Percentiles rank a stretch among this genome's conserved stretches.
These are phyloP conservation scores for Hemisphaericaspora subhashii DNA, from an alignment of 1,139 yeast genomes.

Conservation along the genomic window DNA sequence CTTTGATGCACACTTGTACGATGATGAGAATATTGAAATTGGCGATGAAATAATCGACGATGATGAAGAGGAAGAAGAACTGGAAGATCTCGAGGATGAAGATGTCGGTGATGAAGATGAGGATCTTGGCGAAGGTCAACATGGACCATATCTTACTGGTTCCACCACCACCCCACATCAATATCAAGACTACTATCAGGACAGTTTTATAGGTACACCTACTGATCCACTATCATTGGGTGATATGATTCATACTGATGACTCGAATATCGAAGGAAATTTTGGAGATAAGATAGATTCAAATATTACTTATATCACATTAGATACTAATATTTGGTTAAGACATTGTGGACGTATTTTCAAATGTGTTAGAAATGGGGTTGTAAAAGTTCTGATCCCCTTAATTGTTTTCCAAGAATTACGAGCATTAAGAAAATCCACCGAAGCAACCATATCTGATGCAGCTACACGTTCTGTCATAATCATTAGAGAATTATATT, in stretches of 20 bases:
- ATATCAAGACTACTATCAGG: conserved; percentile 23
- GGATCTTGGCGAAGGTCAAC: conserved; percentile 19
- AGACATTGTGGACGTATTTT: conserved; percentile 76
- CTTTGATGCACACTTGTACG: conserved; percentile 14
- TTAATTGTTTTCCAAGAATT: conserved; percentile 77
- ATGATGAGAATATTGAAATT: conserved; percentile 18
- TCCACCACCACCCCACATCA: not conserved
- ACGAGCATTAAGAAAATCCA: conserved; percentile 69
- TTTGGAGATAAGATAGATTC: conserved; percentile 55
- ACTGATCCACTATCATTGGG: conserved; percentile 19
- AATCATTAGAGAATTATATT: conserved; percentile 64
- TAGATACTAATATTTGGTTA: conserved; percentile 80
- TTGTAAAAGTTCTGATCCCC: conserved; percentile 62
- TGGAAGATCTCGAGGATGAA: conserved; percentile 17
- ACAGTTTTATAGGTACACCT: conserved; percentile 24
- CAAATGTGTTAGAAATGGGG: conserved; percentile 63
- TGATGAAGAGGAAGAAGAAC: conserved; percentile 20
- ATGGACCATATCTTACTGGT: not conserved
- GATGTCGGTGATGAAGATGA: conserved; percentile 9
- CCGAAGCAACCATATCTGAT: conserved; percentile 74
- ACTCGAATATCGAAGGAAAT: conserved; percentile 31
- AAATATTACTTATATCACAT: conserved; percentile 56
- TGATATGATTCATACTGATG: conserved; percentile 10
- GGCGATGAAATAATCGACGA: conserved; percentile 21
- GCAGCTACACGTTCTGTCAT: conserved; percentile 81